Percentiles rank a stretch among this genome's conserved stretches.
Conservation (phyloP, 306 rosid species). For the Rubus parviflorus region DNA sequence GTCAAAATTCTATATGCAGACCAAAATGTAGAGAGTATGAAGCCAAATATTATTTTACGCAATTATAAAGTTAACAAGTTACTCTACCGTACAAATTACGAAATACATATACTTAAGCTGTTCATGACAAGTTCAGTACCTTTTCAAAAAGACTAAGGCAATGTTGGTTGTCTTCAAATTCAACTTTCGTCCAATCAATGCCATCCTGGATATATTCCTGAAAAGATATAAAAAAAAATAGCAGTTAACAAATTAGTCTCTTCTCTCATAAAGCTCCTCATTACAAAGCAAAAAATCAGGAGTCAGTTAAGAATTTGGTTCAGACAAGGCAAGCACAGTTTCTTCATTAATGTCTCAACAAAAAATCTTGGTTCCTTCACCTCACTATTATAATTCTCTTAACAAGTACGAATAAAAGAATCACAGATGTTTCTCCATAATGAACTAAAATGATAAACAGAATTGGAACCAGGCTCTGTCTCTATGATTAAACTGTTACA, state of each 20-base stretch:
- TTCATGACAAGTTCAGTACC: conserved; percentile 37
- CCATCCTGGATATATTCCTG: conserved; percentile 99
- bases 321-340: not conserved
- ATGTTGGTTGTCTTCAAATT: conserved; percentile 96
- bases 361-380: not conserved
- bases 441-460: conserved; percentile 1
- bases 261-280: not conserved
- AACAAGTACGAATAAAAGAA: not conserved
- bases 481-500: not conserved
- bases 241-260: conserved; percentile 11
- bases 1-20: not conserved
- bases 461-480: not conserved
- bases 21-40: not conserved
- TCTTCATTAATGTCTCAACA: not conserved
- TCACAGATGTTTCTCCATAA: not conserved
- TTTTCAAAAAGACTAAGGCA: conserved; percentile 96
- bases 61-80: not conserved
- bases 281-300: not conserved
- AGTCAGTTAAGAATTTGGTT: not conserved
- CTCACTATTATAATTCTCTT: not conserved
- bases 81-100: not conserved
- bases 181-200: conserved; percentile 97
- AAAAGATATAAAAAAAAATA: conserved; percentile 14
- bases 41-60: not conserved
- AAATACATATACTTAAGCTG: not conserved